Evolutionary conservation across 169 alveolate species (phyloP).

Genomic region (Eimeria brunetti): DNA sequence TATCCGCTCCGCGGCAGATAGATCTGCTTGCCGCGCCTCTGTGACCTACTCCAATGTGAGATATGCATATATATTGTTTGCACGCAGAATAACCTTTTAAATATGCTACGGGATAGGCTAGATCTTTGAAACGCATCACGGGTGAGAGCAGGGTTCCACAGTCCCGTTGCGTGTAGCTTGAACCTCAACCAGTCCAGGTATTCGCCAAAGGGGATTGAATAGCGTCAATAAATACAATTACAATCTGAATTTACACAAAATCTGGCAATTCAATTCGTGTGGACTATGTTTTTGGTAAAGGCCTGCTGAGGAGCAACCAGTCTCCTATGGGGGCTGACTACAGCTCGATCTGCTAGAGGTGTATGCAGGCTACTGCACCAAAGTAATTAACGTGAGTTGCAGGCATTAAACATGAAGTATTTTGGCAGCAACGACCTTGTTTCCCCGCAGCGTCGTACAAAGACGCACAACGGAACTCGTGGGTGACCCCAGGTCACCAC

Average conservation of each 20-base stretch:
- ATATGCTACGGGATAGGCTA: not conserved
- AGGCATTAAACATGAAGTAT: not conserved
- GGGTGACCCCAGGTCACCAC: conserved; percentile 32
- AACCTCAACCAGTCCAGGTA: not conserved
- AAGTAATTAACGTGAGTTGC: not conserved
- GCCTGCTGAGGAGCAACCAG: conserved; percentile 18
- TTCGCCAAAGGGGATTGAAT: not conserved
- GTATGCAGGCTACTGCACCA: conserved; percentile 12
- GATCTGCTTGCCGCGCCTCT: not conserved
- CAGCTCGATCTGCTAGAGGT: conserved; percentile 42
- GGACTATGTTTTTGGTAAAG: not conserved
- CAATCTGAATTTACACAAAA: not conserved
- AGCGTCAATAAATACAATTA: not conserved
- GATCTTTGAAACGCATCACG: not conserved
- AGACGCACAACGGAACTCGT: not conserved
- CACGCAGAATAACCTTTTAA: not conserved
- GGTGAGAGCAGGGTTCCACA: conserved; percentile 1
- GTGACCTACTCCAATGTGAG: not conserved
- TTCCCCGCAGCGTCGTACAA: not conserved
- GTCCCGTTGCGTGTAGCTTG: not conserved
- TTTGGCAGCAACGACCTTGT: not conserved
- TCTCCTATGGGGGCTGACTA: conserved; percentile 17
- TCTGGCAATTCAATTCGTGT: not conserved
- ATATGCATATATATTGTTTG: not conserved
- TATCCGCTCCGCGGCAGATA: not conserved